Percentiles rank a stretch among this genome's conserved stretches.
These are phyloP conservation scores for Colletotrichum sp. DNA, from an alignment of 2,329 filamentous ascomycete genomes.

Conservation along the genomic window DNA sequence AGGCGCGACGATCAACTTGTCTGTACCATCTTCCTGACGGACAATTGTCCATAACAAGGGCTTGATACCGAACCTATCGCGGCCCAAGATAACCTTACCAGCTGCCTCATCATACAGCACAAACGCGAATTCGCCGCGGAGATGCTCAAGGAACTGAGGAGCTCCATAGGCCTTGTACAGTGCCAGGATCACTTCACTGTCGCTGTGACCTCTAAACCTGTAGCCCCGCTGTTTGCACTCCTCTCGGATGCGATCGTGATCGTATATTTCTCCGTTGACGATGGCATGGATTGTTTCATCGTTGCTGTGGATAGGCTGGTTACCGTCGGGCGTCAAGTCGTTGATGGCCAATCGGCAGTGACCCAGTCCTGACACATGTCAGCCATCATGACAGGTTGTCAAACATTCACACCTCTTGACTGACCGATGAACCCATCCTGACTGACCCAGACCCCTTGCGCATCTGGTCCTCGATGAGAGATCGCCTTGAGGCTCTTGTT, in stretches of 20 bases:
- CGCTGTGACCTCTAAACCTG: slow-evolving; percentile 48
- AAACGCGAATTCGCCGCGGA: slow-evolving; percentile 59
- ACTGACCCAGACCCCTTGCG: slow-evolving; percentile 28
- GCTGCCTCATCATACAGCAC: slow-evolving; percentile 49
- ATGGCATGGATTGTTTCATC: slow-evolving; percentile 52
- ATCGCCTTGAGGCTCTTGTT: slow-evolving; percentile 25
- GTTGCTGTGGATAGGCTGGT: slow-evolving; percentile 47
- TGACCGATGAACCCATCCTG: slow-evolving; percentile 3
- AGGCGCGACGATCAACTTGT: slow-evolving; percentile 49
- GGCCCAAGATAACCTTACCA: slow-evolving; percentile 44
- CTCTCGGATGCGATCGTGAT: slow-evolving; percentile 47
- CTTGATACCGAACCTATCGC: slow-evolving; percentile 63
- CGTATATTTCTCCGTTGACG: slow-evolving; percentile 65
- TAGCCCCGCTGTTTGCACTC: slow-evolving; percentile 39
- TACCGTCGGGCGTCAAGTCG: slow-evolving; percentile 48
- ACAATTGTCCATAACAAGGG: slow-evolving; percentile 53
- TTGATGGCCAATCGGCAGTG: slow-evolving; percentile 57
- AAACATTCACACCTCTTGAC: accelerated
- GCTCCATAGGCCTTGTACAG: slow-evolving; percentile 53
- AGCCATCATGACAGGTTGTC: not conserved
- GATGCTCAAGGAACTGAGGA: slow-evolving; percentile 35
- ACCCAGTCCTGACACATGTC: slow-evolving; percentile 33
- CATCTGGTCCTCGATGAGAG: slow-evolving; percentile 33
- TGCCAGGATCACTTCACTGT: slow-evolving; percentile 57
- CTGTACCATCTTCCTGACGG: not conserved